phyloP scores from a whole-genome alignment of 148 eudicot species.

The Cornus controversa region DNA sequence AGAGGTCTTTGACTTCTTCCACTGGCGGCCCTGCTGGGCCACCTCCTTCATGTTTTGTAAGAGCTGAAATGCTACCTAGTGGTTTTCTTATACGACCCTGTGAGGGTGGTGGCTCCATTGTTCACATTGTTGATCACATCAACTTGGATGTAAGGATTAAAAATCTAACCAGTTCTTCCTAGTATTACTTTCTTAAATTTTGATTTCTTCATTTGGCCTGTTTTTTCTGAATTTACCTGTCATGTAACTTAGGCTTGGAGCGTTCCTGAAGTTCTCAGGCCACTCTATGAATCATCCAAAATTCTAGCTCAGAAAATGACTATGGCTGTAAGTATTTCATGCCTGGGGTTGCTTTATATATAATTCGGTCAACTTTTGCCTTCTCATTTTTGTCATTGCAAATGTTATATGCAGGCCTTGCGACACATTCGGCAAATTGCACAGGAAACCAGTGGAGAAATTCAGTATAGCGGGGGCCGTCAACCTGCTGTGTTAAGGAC shows the following conservation, averaged over 20 bases:
- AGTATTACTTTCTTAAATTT: not conserved
- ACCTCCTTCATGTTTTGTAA: constrained; percentile 42
- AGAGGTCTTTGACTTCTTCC: constrained; percentile 51
- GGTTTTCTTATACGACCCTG: constrained; percentile 60
- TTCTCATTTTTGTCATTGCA: not conserved
- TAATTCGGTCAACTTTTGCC: not conserved
- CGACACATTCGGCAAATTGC: constrained; percentile 59
- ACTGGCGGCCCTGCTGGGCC: constrained; percentile 60
- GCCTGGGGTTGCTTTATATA: not conserved
- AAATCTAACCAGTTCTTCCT: not conserved
- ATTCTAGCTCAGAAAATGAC: constrained; percentile 67
- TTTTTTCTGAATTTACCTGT: not conserved
- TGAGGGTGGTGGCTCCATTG: constrained; percentile 67
- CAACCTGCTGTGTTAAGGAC: constrained; percentile 66
- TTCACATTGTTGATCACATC: constrained; percentile 61
- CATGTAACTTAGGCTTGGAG: constrained; percentile 36
- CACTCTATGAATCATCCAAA: constrained; percentile 66
- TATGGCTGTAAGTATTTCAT: constrained; percentile 41
- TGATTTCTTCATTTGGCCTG: not conserved
- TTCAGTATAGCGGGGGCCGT: constrained; percentile 48
- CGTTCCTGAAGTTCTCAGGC: constrained; percentile 66
- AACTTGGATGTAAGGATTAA: constrained; percentile 47
- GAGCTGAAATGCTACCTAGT: constrained; percentile 66
- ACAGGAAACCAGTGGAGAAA: constrained; percentile 58
- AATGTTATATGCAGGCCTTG: constrained; percentile 39